A percentile compares a stretch with the other conserved stretches of the same genome.
phyloP scores from a whole-genome alignment of 331 rosid species.

The Ulmus americana region DNA sequence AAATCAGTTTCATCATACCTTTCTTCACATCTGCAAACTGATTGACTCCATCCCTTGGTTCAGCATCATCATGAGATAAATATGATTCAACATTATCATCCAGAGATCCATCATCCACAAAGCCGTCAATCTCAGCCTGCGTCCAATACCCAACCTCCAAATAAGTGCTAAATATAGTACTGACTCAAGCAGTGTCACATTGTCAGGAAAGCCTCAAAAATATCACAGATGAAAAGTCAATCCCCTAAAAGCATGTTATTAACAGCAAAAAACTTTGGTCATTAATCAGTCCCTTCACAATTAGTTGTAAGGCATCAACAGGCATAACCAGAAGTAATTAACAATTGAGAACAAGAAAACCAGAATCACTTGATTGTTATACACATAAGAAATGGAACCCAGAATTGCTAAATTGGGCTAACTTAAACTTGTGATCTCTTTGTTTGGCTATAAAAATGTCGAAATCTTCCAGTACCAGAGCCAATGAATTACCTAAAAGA shows the following conservation, averaged over 20 bases:
- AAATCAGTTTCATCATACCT: slow-evolving; percentile 39
- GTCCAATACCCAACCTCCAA: slow-evolving; percentile 2
- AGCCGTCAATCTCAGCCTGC: slow-evolving; percentile 48
- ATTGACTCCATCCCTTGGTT: slow-evolving; percentile 35
- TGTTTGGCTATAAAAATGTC: too few species aligned
- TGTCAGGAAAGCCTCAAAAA: background rate
- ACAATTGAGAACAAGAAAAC: too few species aligned
- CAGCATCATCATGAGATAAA: slow-evolving; percentile 42
- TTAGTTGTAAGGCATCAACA: too few species aligned
- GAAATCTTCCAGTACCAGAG: background rate
- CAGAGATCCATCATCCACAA: slow-evolving; percentile 50
- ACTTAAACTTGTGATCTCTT: too few species aligned
- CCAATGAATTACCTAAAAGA: background rate
- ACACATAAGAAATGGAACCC: too few species aligned
- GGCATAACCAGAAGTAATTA: too few species aligned
- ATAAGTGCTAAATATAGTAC: slow-evolving; percentile 1
- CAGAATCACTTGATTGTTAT: too few species aligned
- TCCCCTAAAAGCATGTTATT: background rate
- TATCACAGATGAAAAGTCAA: background rate
- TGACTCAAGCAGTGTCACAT: background rate
- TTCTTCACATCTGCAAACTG: slow-evolving; percentile 35
- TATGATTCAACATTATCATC: slow-evolving; percentile 54
- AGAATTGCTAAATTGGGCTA: too few species aligned
- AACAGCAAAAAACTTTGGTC: too few species aligned
- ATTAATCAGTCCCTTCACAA: too few species aligned